Evolutionary conservation across 768 basidiomycete genomes (phyloP), one percentile per base, ranked within the genome.

Genomic region (Boletus speciosus): DNA sequence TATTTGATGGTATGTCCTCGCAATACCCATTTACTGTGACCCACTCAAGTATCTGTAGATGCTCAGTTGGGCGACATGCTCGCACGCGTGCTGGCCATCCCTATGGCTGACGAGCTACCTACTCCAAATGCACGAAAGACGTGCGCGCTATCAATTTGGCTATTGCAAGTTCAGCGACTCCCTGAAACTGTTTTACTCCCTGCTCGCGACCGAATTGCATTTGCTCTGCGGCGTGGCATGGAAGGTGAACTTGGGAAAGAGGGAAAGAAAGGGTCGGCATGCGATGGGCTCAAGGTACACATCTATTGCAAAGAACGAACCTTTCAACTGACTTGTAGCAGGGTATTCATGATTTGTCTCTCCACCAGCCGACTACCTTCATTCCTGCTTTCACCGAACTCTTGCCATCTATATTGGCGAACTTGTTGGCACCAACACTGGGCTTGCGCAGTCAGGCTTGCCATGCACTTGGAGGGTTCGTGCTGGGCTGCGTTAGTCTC

Each of bases 91-190:
- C 73, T 93, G 9, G 81, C 85, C 7, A 90, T 93, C 55, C 90
- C 90, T 3, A 73, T 90, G 21, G 80, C 86, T 0, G 73, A 78
- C 5, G 74, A 79, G 27, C 70, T 93, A 0, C 91, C 90, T 3
- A 91, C 90, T 6, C 87, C 87, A 6, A 92, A 92, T 64, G 81
- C 88, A 11, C 82, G 91, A n/a, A 93, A 93, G 67, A 93, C 91
- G 1, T 90, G 81, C 54, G 88, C 88, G 2, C 70, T 93, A 25
- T 79, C 85, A 2, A 87, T 92, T 23, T 86, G 83, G 82, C 73
- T 90, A 6, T 61, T 93, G 23, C 88, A 90, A 62, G 73, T 73
- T 2, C 88, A 89, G 58, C 82, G 86, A 7, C 76, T 93, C 9
- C 85, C 90, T 21, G 69, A 74, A 19, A 70, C 73, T 0, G 78